Percentiles rank a stretch among this genome's conserved stretches.
These are phyloP conservation scores for Aspergillus sp. DNA, from an alignment of 2,329 filamentous ascomycete species.

Conservation along the genomic window DNA sequence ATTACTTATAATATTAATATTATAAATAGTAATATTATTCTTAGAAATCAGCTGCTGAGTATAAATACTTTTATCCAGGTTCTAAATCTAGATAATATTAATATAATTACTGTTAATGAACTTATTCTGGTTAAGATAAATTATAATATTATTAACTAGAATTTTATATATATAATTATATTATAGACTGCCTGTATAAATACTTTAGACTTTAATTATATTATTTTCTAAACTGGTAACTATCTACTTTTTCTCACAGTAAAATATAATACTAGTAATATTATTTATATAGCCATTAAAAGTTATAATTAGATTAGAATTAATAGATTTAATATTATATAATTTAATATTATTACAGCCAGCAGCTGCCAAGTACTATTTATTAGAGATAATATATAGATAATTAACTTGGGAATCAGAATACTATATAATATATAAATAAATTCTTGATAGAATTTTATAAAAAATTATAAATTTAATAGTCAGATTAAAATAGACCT, in stretches of 20 bases:
- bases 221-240: no score
- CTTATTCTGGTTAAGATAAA: no score
- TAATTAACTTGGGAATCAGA: constrained; percentile 98
- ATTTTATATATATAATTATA: no score
- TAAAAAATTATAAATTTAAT: no score
- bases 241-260: no score
- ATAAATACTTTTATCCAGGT: constrained; percentile 94
- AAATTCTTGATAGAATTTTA: constrained; percentile 72
- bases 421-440: constrained; percentile 92
- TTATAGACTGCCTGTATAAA: no score
- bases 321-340: constrained; percentile 98
- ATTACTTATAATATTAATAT: constrained; percentile 93
- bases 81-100: constrained; percentile 93
- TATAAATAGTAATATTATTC: constrained; percentile 88
- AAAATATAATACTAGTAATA: constrained; percentile 52
- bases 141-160: no score
- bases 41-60: constrained; percentile 95
- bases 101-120: constrained; percentile 93
- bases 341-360: constrained; percentile 88
- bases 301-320: constrained; percentile 93
- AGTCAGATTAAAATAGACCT: no score
- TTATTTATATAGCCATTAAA: constrained; percentile 97
- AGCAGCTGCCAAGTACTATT: constrained; percentile 84
- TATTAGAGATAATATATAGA: constrained; percentile 96
- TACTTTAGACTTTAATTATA: no score